A percentile compares a stretch with the other conserved stretches of the same genome.
Evolutionary conservation across 75 land plant species (phyloP).

Genomic region (Sequoiadendron giganteum): DNA sequence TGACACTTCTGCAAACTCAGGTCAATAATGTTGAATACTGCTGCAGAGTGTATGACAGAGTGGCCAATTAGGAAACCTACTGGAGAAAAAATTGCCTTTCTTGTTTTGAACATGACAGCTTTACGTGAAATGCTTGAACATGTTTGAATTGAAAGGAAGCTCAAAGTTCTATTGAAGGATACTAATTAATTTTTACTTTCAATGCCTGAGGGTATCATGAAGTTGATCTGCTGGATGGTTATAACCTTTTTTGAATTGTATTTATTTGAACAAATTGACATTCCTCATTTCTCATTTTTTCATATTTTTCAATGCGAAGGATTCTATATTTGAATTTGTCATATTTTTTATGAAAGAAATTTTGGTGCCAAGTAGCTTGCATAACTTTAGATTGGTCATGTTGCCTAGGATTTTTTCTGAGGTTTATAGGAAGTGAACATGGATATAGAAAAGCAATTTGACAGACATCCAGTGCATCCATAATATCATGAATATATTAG

Average conservation of each 20-base stretch:
- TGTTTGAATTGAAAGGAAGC: not conserved
- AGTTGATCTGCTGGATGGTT: not conserved
- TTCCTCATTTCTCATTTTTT: not conserved
- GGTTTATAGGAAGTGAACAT: not conserved
- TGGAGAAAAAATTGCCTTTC: not conserved
- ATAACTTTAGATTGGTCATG: not conserved
- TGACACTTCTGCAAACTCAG: not conserved
- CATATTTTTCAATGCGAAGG: not conserved
- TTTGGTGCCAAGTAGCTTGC: not conserved
- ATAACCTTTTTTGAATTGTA: not conserved
- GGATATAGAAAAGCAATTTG: not conserved
- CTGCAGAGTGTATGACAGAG: not conserved
- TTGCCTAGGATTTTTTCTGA: not conserved
- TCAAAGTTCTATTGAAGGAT: not conserved
- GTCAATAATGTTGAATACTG: not conserved
- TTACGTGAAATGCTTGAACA: not conserved
- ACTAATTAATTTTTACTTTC: not conserved
- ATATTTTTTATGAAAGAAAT: not conserved
- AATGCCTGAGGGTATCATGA: not conserved
- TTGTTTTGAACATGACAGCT: not conserved
- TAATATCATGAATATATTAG: not conserved
- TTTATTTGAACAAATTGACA: not conserved
- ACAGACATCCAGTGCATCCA: not conserved
- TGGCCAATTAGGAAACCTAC: not conserved
- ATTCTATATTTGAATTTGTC: not conserved